Evolutionary conservation across 2,329 filamentous ascomycete genomes (phyloP).

Genomic region (Macrophomina tecta): DNA sequence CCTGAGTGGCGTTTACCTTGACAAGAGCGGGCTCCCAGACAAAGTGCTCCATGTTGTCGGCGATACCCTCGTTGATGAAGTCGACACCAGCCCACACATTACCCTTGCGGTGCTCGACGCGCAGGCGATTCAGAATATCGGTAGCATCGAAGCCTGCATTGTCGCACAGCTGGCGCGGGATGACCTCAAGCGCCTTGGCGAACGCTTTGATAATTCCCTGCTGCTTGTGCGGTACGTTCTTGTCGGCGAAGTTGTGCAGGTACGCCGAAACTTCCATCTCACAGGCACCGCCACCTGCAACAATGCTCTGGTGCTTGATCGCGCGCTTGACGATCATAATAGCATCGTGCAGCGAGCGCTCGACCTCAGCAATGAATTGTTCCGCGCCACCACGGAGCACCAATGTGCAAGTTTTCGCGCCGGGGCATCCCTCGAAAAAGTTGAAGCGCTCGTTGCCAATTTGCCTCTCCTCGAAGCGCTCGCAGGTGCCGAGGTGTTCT

Average conservation of each 20-base stretch:
- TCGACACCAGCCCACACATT: conserved; percentile 95
- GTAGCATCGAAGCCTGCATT: conserved; percentile 98
- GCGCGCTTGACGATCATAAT: conserved; percentile 99
- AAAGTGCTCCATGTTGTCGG: conserved; percentile 93
- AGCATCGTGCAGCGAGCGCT: conserved; percentile 95
- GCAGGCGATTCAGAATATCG: conserved; percentile 93
- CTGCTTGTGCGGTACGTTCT: conserved; percentile 92
- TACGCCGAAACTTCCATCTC: conserved; percentile 98
- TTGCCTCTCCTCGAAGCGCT: conserved; percentile 90
- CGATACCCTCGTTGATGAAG: conserved; percentile 87
- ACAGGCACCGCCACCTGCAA: conserved; percentile 89
- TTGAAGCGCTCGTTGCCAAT: conserved; percentile 98
- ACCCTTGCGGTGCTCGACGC: conserved; percentile 94
- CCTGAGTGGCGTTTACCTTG: conserved; percentile 96
- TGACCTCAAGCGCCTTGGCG: conserved; percentile 94
- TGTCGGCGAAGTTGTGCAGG: conserved; percentile 89
- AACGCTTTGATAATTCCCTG: conserved; percentile 98
- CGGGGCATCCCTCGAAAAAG: conserved; percentile 95
- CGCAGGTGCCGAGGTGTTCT: conserved; percentile 92
- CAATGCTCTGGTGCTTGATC: conserved; percentile 91
- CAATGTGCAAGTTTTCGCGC: conserved; percentile 95
- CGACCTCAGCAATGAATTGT: conserved; percentile 98
- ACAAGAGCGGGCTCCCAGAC: conserved; percentile 97
- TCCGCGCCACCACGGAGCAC: conserved; percentile 95
- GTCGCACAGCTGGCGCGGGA: conserved; percentile 95